Base-by-base conservation (phyloP, 192 early-diverging fungal species). In the Helicostylum pulchrum region DNA sequence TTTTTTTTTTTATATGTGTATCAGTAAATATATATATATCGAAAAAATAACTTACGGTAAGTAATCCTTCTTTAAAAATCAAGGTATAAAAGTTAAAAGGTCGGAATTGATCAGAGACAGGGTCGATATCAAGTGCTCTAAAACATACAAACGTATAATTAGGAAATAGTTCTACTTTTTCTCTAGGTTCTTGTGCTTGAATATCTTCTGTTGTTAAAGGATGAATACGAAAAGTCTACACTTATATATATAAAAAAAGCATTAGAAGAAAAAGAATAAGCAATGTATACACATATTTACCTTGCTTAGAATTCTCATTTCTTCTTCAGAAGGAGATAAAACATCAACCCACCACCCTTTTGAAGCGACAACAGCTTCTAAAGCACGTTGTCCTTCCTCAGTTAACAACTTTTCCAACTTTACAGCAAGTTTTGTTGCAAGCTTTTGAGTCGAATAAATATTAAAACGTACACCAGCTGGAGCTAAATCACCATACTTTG, bases 141-240 rank as follows among this genome's bases (percentile, higher is more conserved):
- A 93, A 92, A 66, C 85, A 85, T 10, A 94, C 81, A 80, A 94
- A 92, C 63, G 91, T 91, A 78, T 98, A 98, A 72, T 90, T 86
- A 54, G 78, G 79, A 74, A 94, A 98, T 32, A 88, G 78, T 75
- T 98, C 94, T 69, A 86, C 88, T 67, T 92, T 96, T 68, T 98
- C 96, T 32, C 93, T 84, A 2, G 86, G 83, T 53, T 94, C 91
- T 56, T 92, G 80, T 17, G 86, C 87, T 59, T 82, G 69, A 71
- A 98, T 94, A 70, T 96, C 94, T 70, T 98, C 94, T 45, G 80
- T 81, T 2, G 95, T 95, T 46, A 97, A 74, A 32, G 94, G 92
- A 72, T 97, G 95, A 23, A 97, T 87, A 21, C 78, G 84, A 58
- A 95, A 94, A 17, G 93, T 78, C 76, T 85, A 65, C 5, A 31